Conservation (phyloP, 495 filamentous ascomycete genomes). For the Lasiosphaeris hirsuta region DNA sequence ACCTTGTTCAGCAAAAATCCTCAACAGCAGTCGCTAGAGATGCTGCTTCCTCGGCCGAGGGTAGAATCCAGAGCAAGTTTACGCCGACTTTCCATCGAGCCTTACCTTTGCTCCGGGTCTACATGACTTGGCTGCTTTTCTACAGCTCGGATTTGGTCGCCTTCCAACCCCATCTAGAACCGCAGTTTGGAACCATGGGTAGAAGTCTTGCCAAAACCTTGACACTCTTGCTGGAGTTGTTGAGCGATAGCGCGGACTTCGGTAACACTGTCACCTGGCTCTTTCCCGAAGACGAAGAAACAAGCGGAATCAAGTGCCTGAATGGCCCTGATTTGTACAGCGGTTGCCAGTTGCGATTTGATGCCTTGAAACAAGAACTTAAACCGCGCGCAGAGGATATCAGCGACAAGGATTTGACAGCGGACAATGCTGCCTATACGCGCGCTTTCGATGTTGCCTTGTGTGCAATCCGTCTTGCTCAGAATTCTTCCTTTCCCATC, state of each 20-base stretch:
- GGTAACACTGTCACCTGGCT: slow-evolving; percentile 30
- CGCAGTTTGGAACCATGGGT: slow-evolving; percentile 40
- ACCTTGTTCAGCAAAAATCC: slow-evolving; percentile 18
- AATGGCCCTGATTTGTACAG: slow-evolving; percentile 27
- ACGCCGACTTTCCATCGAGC: slow-evolving; percentile 21
- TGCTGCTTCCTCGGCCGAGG: not conserved
- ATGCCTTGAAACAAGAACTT: slow-evolving; percentile 20
- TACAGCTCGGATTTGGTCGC: slow-evolving; percentile 34
- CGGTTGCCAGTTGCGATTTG: slow-evolving; percentile 30
- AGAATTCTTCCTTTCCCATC: slow-evolving; percentile 24
- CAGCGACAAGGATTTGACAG: slow-evolving; percentile 3
- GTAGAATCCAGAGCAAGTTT: slow-evolving; percentile 21
- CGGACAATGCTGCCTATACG: slow-evolving; percentile 22
- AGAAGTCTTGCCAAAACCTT: slow-evolving; percentile 33
- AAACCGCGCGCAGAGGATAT: slow-evolving; percentile 29
- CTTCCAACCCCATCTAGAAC: slow-evolving; percentile 40
- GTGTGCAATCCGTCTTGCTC: slow-evolving; percentile 25
- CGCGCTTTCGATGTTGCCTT: slow-evolving; percentile 22
- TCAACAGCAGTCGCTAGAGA: not conserved
- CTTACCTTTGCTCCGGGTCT: slow-evolving; percentile 40
- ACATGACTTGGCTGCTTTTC: slow-evolving; percentile 43
- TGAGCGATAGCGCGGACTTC: slow-evolving; percentile 22
- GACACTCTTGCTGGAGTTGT: slow-evolving; percentile 32
- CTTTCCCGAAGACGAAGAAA: slow-evolving; percentile 41
- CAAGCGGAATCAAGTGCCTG: slow-evolving; percentile 41